A percentile compares a stretch with the other conserved stretches of the same genome.
phyloP scores from a whole-genome alignment of 345 rosid genomes.

The Arabis alpina region DNA sequence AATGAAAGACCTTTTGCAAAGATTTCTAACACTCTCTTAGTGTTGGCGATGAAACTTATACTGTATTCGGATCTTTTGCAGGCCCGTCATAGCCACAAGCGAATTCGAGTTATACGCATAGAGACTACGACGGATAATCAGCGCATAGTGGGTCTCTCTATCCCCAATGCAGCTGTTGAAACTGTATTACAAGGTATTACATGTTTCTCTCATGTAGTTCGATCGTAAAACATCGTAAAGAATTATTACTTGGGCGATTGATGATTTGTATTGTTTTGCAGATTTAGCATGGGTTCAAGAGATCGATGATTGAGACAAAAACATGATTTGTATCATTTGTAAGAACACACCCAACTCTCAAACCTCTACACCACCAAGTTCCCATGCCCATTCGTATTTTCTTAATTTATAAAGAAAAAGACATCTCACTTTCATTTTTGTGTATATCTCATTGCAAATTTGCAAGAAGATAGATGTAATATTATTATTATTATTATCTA shows the following conservation, averaged over 20 bases:
- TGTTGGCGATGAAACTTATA: constrained; percentile 4
- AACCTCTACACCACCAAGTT: constrained; percentile 10
- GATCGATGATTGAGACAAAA: constrained; percentile 62
- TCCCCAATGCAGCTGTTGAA: constrained; percentile 93
- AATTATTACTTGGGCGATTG: not conserved
- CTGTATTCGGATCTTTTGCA: constrained; percentile 34
- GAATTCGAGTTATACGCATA: constrained; percentile 82
- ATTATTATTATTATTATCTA: constrained; percentile 36
- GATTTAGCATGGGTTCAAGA: constrained; percentile 98
- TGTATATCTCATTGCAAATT: constrained; percentile 39
- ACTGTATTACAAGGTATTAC: constrained; percentile 84
- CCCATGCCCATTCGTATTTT: constrained; percentile 34
- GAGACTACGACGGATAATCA: constrained; percentile 81
- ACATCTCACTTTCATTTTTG: constrained; percentile 37
- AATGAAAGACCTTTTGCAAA: not conserved
- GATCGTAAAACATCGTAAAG: not conserved
- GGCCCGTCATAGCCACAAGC: constrained; percentile 90
- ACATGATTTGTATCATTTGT: constrained; percentile 9
- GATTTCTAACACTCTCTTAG: constrained; percentile 1
- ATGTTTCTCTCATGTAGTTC: constrained; percentile 2
- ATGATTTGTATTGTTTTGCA: constrained; percentile 42
- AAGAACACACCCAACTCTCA: constrained; percentile 7
- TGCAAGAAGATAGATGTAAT: constrained; percentile 37
- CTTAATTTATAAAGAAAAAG: constrained; percentile 11
- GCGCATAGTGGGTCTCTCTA: constrained; percentile 86